Conservation (phyloP, 257 asterid genomes). For the Ilex asprella region DNA sequence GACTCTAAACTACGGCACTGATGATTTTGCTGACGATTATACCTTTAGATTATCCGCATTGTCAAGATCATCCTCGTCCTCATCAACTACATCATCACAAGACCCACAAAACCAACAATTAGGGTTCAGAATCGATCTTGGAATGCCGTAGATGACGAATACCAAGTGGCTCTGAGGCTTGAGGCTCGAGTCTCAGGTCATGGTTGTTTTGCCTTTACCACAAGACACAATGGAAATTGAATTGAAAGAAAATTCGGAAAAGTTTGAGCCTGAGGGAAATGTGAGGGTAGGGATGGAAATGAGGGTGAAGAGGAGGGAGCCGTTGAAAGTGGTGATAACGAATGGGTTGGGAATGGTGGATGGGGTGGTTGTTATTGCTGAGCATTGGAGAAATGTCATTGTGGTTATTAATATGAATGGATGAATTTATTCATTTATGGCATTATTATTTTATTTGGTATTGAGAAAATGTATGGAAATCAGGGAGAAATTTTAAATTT, state of each 20-base stretch:
- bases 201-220: slow-evolving; percentile 92
- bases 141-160: slow-evolving; percentile 89
- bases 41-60: slow-evolving; percentile 47
- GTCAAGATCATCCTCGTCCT: slow-evolving; percentile 39
- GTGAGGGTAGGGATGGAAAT: slow-evolving; percentile 48
- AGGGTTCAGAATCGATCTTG: slow-evolving; percentile 64
- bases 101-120: slow-evolving; percentile 23
- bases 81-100: slow-evolving; percentile 21
- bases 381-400: slow-evolving; percentile 75
- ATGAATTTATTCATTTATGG: too few species aligned
- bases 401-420: slow-evolving; percentile 35
- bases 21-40: slow-evolving; percentile 61
- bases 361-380: slow-evolving; percentile 41
- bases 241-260: slow-evolving; percentile 36
- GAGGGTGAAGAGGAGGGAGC: slow-evolving; percentile 77
- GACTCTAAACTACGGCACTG: slow-evolving; percentile 73
- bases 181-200: slow-evolving; percentile 97
- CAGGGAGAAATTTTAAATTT: too few species aligned
- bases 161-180: slow-evolving; percentile 76
- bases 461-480: too few species aligned
- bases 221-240: slow-evolving; percentile 72
- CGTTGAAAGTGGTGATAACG: slow-evolving; percentile 58
- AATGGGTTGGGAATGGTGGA: slow-evolving; percentile 33
- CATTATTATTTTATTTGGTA: too few species aligned
- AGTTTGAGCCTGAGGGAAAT: slow-evolving; percentile 9